Percentiles rank a stretch among this genome's conserved stretches.
These are phyloP conservation scores for Saccharomycopsis babjevae DNA, from an alignment of 805 yeast species.

Conservation along the genomic window DNA sequence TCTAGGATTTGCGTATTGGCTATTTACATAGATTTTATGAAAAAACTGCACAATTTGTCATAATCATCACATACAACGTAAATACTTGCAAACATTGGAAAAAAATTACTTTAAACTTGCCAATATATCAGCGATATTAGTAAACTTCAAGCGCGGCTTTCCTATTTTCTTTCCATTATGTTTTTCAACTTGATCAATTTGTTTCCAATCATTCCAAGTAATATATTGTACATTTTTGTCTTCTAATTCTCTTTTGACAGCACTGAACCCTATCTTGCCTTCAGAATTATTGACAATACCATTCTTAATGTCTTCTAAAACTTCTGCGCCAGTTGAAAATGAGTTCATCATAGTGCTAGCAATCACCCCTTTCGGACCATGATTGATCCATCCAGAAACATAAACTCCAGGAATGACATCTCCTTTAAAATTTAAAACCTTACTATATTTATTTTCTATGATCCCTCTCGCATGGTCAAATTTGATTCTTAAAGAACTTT, in stretches of 20 bases:
- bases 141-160: conserved; percentile 51
- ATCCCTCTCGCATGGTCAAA: conserved; percentile 37
- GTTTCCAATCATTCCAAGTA: conserved; percentile 60
- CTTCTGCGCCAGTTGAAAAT: conserved; percentile 57
- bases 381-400: conserved; percentile 84
- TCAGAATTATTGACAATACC: conserved; percentile 15
- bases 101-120: conserved; percentile 20
- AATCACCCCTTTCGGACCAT: conserved; percentile 82
- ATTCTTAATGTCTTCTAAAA: conserved; percentile 45
- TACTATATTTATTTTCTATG: conserved; percentile 29
- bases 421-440: background rate
- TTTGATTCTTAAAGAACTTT: conserved; percentile 38
- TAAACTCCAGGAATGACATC: conserved; percentile 42
- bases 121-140: conserved; percentile 40
- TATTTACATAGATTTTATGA: no score
- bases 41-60: no score
- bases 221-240: conserved; percentile 26
- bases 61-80: no score
- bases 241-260: conserved; percentile 20
- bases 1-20: no score
- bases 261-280: conserved; percentile 26
- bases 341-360: conserved; percentile 85
- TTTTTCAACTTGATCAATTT: conserved; percentile 44
- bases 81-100: background rate
- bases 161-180: conserved; percentile 37